Conservation (phyloP, 2,329 filamentous ascomycete species). For the Botrytis deweyae region DNA sequence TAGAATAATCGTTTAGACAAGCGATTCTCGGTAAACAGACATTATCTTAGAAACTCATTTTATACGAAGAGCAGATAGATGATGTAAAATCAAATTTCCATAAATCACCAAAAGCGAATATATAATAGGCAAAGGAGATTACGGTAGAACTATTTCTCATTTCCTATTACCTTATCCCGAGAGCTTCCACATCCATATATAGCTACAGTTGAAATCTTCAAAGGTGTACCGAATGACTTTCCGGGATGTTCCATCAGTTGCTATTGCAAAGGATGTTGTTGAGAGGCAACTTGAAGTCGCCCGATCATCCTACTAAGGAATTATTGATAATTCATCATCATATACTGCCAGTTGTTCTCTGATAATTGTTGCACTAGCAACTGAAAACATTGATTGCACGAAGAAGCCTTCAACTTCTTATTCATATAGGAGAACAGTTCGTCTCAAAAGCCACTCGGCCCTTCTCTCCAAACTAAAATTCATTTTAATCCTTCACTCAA, state of each 20-base stretch:
- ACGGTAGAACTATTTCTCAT: background rate
- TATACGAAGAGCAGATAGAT: background rate
- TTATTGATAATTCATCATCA: background rate
- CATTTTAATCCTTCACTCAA: background rate
- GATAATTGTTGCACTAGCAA: background rate
- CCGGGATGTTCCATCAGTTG: background rate
- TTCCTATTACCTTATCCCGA: background rate
- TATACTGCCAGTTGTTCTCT: background rate
- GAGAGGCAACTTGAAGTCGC: background rate
- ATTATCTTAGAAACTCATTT: background rate
- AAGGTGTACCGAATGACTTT: background rate
- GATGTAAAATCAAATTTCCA: background rate
- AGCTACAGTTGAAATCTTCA: background rate
- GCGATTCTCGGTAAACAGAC: background rate
- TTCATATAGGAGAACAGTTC: background rate
- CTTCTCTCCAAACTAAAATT: background rate
- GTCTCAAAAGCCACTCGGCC: background rate
- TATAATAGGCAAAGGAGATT: background rate
- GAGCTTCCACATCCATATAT: background rate
- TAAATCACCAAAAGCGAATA: background rate
- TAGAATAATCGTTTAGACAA: background rate
- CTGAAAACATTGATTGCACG: background rate
- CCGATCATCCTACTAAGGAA: background rate
- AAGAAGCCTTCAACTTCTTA: background rate
- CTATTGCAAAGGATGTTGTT: background rate